These are phyloP conservation scores for Naganishia randhawae DNA, from an alignment of 768 basidiomycete genomes.

Conservation along the genomic window DNA sequence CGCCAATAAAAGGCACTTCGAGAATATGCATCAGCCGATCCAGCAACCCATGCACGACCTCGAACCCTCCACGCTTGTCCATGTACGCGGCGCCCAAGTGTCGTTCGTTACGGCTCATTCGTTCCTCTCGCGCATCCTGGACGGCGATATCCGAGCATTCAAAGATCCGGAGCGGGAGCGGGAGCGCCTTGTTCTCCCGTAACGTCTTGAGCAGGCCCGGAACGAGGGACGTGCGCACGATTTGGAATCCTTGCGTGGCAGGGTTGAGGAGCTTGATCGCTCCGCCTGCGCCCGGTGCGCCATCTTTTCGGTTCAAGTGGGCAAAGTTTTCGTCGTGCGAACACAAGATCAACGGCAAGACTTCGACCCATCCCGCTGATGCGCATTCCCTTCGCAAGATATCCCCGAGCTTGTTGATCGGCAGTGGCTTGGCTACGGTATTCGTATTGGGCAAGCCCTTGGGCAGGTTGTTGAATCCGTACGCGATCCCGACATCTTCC, in stretches of 20 bases:
- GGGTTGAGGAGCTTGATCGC: conserved; percentile 94
- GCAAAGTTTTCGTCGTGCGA: conserved; percentile 98
- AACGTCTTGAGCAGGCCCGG: conserved; percentile 95
- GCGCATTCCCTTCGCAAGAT: conserved; percentile 87
- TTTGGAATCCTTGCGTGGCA: conserved; percentile 95
- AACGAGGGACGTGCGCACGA: conserved; percentile 90
- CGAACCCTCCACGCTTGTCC: conserved; percentile 94
- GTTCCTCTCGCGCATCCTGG: conserved; percentile 71
- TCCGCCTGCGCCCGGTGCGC: conserved; percentile 57
- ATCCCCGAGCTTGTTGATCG: conserved; percentile 84
- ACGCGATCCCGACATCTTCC: conserved; percentile 96
- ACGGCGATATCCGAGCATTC: conserved; percentile 90
- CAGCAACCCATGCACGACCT: conserved; percentile 89
- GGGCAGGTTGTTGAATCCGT: conserved; percentile 95
- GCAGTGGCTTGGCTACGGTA: conserved; percentile 87
- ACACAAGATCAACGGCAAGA: conserved; percentile 88
- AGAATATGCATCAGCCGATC: conserved; percentile 95
- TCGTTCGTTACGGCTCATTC: conserved; percentile 65
- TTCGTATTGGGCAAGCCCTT: conserved; percentile 86
- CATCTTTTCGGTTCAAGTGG: conserved; percentile 77
- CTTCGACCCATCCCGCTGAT: conserved; percentile 92
- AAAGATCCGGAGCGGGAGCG: conserved; percentile 88
- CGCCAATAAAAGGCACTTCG: conserved; percentile 73
- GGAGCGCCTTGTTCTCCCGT: conserved; percentile 89
- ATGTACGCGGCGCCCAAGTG: conserved; percentile 90